phyloP scores from a whole-genome alignment of 768 basidiomycete genomes.

The Strobilomyces confusus region DNA sequence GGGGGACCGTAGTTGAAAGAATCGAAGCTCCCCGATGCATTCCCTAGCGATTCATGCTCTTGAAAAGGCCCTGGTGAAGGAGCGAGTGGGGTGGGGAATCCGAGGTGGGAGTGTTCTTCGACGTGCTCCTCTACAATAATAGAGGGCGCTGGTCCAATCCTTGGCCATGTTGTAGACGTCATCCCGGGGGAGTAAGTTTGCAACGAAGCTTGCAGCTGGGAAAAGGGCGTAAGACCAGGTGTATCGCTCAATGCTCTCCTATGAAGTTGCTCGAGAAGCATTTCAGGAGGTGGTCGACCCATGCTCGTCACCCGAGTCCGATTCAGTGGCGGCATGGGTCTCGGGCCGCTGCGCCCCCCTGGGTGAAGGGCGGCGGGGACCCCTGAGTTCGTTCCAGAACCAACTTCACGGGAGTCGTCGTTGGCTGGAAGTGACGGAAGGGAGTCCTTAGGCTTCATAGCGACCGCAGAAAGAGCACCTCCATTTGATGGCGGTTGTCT shows the following conservation, averaged over 20 bases:
- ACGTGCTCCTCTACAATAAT: constrained; percentile 15
- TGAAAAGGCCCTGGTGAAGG: neutral
- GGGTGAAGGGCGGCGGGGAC: constrained; percentile 45
- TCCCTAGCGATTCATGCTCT: neutral
- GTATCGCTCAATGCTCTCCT: constrained; percentile 14
- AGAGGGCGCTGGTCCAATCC: constrained; percentile 12
- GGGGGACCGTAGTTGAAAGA: constrained; percentile 1
- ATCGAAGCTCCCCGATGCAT: neutral
- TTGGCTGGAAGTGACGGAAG: constrained; percentile 42
- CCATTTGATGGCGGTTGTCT: constrained; percentile 4
- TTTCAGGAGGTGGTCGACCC: constrained; percentile 9
- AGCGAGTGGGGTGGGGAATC: constrained; percentile 6
- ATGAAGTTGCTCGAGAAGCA: constrained; percentile 3
- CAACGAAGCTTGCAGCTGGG: constrained; percentile 5
- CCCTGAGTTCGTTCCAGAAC: constrained; percentile 15
- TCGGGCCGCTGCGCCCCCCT: constrained; percentile 23
- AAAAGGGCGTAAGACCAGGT: constrained; percentile 7
- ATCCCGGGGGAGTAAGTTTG: constrained; percentile 7
- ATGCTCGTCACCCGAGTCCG: constrained; percentile 9
- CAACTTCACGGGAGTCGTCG: constrained; percentile 16
- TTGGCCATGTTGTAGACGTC: neutral
- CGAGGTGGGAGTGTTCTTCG: neutral
- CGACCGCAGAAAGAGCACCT: constrained; percentile 2
- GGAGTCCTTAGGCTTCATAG: constrained; percentile 22
- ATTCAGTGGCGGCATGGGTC: constrained; percentile 18